These are phyloP conservation scores for Keithomyces neogunnii DNA, from an alignment of 2,329 filamentous ascomycete genomes.

Conservation along the genomic window DNA sequence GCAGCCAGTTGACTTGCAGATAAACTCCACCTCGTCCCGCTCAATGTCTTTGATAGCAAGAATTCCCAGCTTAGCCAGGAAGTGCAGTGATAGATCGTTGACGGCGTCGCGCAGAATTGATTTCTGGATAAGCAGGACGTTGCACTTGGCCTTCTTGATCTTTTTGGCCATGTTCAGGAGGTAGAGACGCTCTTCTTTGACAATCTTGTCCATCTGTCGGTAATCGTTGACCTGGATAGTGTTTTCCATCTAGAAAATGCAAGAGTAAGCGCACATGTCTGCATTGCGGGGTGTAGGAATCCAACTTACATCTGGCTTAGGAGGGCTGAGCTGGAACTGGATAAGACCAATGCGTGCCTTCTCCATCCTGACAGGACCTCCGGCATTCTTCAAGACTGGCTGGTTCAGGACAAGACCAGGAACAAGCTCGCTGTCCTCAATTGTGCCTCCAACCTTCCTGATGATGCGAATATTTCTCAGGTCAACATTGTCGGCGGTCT, in stretches of 20 bases:
- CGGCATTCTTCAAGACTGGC: slow-evolving; percentile 84
- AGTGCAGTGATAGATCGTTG: slow-evolving; percentile 95
- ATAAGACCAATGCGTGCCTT: slow-evolving; percentile 96
- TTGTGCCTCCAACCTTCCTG: slow-evolving; percentile 96
- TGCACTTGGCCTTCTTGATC: slow-evolving; percentile 99
- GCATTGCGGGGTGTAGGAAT: not conserved
- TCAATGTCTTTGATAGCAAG: slow-evolving; percentile 96
- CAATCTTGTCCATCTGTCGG: slow-evolving; percentile 99
- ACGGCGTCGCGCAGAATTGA: slow-evolving; percentile 96
- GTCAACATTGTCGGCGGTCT: slow-evolving; percentile 93
- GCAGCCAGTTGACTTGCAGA: slow-evolving; percentile 98
- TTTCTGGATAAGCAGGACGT: slow-evolving; percentile 96
- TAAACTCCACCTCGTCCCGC: slow-evolving; percentile 96
- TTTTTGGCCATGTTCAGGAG: slow-evolving; percentile 99
- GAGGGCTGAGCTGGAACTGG: slow-evolving; percentile 96
- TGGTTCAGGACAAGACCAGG: slow-evolving; percentile 92
- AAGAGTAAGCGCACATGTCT: slow-evolving; percentile 12
- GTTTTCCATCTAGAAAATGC: slow-evolving; percentile 75
- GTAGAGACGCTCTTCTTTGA: slow-evolving; percentile 98
- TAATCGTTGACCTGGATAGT: slow-evolving; percentile 99
- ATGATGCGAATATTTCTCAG: slow-evolving; percentile 93
- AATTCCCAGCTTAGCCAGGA: slow-evolving; percentile 94
- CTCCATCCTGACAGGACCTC: slow-evolving; percentile 86
- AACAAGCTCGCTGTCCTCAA: slow-evolving; percentile 96
- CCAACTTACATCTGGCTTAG: slow-evolving; percentile 81